Conservation (phyloP, 2,329 filamentous ascomycete genomes). For the Fusarium phyllophilum region DNA sequence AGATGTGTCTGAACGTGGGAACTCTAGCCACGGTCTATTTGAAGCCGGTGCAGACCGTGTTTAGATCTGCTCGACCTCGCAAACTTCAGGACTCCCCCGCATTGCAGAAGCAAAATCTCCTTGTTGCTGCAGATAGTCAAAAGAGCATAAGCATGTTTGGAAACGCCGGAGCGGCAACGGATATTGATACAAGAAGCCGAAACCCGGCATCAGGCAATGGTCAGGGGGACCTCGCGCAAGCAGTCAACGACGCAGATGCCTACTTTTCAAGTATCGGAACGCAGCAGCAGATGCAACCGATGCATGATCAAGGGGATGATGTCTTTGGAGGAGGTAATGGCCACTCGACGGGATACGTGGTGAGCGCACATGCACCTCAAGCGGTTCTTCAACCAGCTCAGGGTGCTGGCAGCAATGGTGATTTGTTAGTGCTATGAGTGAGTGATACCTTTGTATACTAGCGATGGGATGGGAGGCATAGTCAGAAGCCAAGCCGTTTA, state of each 20-base stretch:
- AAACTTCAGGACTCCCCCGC: constrained; percentile 85
- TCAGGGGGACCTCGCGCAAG: constrained; percentile 69
- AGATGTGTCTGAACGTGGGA: constrained; percentile 96
- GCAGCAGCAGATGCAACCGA: constrained; percentile 77
- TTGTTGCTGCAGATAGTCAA: constrained; percentile 62
- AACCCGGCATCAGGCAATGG: constrained; percentile 41
- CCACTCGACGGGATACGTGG: constrained; percentile 70
- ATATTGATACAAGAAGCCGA: constrained; percentile 58
- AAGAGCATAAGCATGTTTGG: constrained; percentile 71
- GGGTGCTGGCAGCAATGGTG: constrained; percentile 73
- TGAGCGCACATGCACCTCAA: constrained; percentile 84
- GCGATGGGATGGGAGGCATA: constrained; percentile 32
- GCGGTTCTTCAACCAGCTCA: constrained; percentile 77
- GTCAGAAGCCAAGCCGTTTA: constrained; percentile 15
- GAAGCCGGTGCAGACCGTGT: constrained; percentile 97
- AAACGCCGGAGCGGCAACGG: constrained; percentile 60
- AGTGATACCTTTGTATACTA: constrained; percentile 26
- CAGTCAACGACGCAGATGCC: constrained; percentile 85
- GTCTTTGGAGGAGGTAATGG: constrained; percentile 69
- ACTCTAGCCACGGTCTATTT: constrained; percentile 97
- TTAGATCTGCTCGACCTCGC: constrained; percentile 85
- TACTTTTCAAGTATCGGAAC: constrained; percentile 86
- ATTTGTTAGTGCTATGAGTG: constrained; percentile 72
- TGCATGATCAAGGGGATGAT: constrained; percentile 72
- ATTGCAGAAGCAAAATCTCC: constrained; percentile 77